Conservation (phyloP, 192 early-diverging fungal genomes). For the Linderina pennispora region DNA sequence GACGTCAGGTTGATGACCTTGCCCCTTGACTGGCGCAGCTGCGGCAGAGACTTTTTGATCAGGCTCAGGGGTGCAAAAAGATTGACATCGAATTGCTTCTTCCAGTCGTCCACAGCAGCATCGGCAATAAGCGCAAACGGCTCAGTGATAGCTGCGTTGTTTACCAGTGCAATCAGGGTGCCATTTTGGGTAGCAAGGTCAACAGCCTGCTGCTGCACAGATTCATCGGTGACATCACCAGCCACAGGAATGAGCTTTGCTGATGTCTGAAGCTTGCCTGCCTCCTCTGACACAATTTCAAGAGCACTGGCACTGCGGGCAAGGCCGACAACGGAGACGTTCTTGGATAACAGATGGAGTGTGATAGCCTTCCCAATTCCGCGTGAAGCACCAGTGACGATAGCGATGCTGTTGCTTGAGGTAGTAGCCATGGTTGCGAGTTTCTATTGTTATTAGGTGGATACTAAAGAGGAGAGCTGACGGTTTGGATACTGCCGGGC, state of each 20-base stretch:
- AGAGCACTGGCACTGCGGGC: neutral
- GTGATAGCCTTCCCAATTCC: neutral
- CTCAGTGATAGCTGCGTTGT: neutral
- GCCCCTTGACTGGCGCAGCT: neutral
- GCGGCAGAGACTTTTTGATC: neutral
- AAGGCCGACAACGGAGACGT: neutral
- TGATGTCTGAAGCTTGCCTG: neutral
- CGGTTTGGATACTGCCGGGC: too few species aligned
- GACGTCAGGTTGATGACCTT: neutral
- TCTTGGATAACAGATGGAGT: neutral
- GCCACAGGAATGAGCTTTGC: neutral
- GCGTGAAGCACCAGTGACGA: neutral
- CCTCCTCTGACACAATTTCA: neutral
- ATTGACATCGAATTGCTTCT: neutral
- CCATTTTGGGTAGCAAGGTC: neutral
- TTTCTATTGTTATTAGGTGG: too few species aligned
- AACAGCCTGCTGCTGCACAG: neutral
- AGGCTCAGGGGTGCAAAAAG: neutral
- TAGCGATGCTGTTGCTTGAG: neutral
- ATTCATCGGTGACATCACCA: neutral
- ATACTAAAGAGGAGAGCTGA: too few species aligned
- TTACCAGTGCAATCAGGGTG: neutral
- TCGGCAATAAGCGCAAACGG: too few species aligned
- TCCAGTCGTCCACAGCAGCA: too few species aligned
- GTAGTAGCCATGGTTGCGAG: neutral